Base-by-base conservation (phyloP, 1,139 yeast species). In the Kodamaea derodonti region DNA sequence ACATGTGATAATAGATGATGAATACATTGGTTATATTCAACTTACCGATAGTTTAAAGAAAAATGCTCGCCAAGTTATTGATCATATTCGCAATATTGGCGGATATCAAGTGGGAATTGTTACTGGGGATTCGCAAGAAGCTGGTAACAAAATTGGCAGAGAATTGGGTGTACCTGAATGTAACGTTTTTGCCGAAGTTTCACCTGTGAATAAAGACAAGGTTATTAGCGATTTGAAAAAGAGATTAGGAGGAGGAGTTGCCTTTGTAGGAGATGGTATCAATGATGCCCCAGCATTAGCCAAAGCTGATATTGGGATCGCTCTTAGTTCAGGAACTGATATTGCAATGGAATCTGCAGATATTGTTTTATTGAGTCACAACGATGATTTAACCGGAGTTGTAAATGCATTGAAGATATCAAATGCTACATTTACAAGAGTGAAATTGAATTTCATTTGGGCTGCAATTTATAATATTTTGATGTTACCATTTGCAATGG, bases 401-500 rank as follows among this genome's bases (percentile, higher is more conserved):
- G 69, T 81, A 8, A 76, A 82, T 38, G 86, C 96, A 0, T 58
- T 92, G 26, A 81, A 80, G 35, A 76, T 94, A 11, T 79, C 95
- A 3, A 65, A 71, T 24, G 68, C 69, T 20, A 85, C 97, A 0
- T 83, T 88, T 57, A 54, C 58, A 24, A 75, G 94, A 38, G 85
- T 94, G 51, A 87, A 85, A 54, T 47, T 80, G 52, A 94, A 94
- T 52, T 79, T 92, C 40, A 52, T 86, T 30, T 83, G 96, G 82
- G 96, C 98, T 1, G 72, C 84, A 10, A 60, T 88, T 27, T 94
- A 94, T 60, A 94, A 94, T 50, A 40, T 85, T 29, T 59, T 85
- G 26, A 88, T 92, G 96, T 72, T 94, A 28, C 99, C 98, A 2
- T 76, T 92, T 52, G 97, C 98, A 1, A 90, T 92, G 97, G 97